These are phyloP conservation scores for Ogataea methanolica DNA, from an alignment of 805 yeast species.

Conservation along the genomic window DNA sequence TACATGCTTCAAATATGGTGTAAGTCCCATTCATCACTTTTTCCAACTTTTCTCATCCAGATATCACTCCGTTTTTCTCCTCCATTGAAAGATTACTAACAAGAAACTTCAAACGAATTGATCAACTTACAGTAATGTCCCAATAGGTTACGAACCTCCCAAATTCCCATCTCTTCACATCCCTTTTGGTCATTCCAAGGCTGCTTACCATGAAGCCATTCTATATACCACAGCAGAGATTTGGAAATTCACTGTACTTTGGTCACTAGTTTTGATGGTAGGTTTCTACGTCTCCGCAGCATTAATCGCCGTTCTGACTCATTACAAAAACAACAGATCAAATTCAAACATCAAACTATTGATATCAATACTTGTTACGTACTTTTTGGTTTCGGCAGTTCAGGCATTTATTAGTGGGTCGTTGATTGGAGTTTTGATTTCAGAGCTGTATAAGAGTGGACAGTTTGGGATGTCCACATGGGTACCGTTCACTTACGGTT, in stretches of 20 bases:
- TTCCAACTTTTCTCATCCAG: too few relatives aligned
- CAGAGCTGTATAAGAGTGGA: constrained; percentile 76
- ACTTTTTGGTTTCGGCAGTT: constrained; percentile 48
- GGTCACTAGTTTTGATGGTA: constrained; percentile 71
- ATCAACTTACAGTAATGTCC: constrained; percentile 32
- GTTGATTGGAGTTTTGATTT: constrained; percentile 67
- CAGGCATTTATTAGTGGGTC: constrained; percentile 75
- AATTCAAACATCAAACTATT: constrained; percentile 21
- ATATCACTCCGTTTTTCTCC: too few relatives aligned
- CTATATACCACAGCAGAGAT: constrained; percentile 69
- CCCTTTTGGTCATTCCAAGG: constrained; percentile 43
- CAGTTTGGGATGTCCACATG: constrained; percentile 87
- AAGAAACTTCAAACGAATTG: too few relatives aligned
- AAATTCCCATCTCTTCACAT: constrained; percentile 74
- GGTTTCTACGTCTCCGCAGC: constrained; percentile 66
- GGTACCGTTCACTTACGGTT: constrained; percentile 85
- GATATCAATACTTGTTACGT: constrained; percentile 40
- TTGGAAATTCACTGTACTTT: constrained; percentile 76
- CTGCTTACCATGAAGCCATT: constrained; percentile 42
- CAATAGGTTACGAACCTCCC: constrained; percentile 80
- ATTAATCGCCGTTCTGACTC: constrained; percentile 48
- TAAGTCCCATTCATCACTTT: too few relatives aligned
- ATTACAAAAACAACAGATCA: constrained; percentile 31
- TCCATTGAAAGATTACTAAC: background rate
- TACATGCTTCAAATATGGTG: too few relatives aligned